A percentile compares a stretch with the other conserved stretches of the same genome.
These are phyloP conservation scores for Candida easanensis DNA, from an alignment of 805 yeast genomes.

Conservation along the genomic window DNA sequence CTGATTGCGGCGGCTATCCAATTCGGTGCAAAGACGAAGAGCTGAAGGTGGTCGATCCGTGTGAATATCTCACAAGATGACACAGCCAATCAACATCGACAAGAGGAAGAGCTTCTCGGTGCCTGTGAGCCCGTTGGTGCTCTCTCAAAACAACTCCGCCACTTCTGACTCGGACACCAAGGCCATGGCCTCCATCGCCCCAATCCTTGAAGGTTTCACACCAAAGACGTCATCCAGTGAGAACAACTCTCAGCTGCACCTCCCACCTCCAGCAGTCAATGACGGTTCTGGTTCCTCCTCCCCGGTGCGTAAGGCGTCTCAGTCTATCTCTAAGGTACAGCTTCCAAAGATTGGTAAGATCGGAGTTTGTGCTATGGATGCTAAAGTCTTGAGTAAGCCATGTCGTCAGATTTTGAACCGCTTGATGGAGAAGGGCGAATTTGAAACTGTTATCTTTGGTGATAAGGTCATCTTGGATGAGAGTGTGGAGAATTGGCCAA, in stretches of 20 bases:
- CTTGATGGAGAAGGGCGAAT: conserved; percentile 88
- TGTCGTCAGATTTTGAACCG: conserved; percentile 88
- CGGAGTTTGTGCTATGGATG: conserved; percentile 99
- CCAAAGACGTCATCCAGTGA: conserved; percentile 65
- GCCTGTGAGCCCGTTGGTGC: conserved; percentile 32
- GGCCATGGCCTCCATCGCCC: conserved; percentile 80
- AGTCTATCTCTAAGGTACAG: conserved; percentile 33
- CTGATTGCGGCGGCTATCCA: neutral
- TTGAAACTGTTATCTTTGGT: conserved; percentile 94
- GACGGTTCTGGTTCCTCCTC: conserved; percentile 13
- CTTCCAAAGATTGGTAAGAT: conserved; percentile 82
- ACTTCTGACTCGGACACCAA: conserved; percentile 35
- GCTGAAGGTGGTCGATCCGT: no score
- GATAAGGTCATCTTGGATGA: conserved; percentile 96
- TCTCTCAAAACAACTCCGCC: conserved; percentile 19
- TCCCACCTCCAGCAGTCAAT: conserved; percentile 24
- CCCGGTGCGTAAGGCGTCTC: conserved; percentile 19
- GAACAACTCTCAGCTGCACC: conserved; percentile 29
- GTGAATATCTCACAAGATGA: conserved; percentile 15
- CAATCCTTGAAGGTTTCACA: conserved; percentile 67
- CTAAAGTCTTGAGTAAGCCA: conserved; percentile 93
- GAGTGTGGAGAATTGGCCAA: conserved; percentile 94
- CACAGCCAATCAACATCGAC: conserved; percentile 24
- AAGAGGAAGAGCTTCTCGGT: conserved; percentile 14
- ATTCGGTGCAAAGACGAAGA: no score